These are phyloP conservation scores for Parvularia atlantis DNA, from an alignment of 78 protist genomes.

Conservation along the genomic window DNA sequence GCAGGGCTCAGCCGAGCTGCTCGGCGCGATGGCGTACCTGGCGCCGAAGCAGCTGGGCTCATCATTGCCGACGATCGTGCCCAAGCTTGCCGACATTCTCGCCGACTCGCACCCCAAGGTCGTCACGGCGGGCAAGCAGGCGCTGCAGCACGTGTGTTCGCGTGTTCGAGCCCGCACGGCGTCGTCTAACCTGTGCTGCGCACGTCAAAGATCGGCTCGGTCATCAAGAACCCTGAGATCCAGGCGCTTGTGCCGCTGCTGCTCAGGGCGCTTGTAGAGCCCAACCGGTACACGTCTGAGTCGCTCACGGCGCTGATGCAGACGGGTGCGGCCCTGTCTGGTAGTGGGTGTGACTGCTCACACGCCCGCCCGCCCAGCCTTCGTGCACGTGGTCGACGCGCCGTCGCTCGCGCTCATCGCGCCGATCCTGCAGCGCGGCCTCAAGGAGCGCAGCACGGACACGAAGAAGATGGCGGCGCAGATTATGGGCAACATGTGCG, in stretches of 20 bases:
- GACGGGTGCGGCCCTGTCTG: no score
- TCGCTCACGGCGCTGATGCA: conserved; percentile 63
- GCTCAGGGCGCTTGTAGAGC: conserved; percentile 68
- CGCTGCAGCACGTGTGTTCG: conserved; percentile 69
- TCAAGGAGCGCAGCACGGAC: conserved; percentile 56
- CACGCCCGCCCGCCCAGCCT: no score
- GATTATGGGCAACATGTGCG: conserved; percentile 46
- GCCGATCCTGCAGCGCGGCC: conserved; percentile 82
- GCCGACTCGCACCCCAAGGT: conserved; percentile 78
- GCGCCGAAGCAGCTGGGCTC: conserved; percentile 80
- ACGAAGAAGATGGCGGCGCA: conserved; percentile 60
- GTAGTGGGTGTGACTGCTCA: no score
- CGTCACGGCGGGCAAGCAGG: conserved; percentile 56
- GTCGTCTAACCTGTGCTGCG: no score
- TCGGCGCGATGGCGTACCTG: conserved; percentile 89
- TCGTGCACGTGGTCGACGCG: conserved; percentile 83
- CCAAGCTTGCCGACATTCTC: conserved; percentile 53
- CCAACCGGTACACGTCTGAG: conserved; percentile 40
- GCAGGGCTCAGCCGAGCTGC: conserved; percentile 50
- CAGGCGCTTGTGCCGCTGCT: conserved; percentile 50
- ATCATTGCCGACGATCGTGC: conserved; percentile 82
- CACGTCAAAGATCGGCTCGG: conserved; percentile 86
- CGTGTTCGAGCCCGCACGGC: no score
- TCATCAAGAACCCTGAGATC: conserved; percentile 88
- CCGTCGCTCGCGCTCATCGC: conserved; percentile 87